Evolutionary conservation across 2,329 filamentous ascomycete species (phyloP), one percentile per base, ranked within the genome.

Genomic region (Dissoconium aciculare): DNA sequence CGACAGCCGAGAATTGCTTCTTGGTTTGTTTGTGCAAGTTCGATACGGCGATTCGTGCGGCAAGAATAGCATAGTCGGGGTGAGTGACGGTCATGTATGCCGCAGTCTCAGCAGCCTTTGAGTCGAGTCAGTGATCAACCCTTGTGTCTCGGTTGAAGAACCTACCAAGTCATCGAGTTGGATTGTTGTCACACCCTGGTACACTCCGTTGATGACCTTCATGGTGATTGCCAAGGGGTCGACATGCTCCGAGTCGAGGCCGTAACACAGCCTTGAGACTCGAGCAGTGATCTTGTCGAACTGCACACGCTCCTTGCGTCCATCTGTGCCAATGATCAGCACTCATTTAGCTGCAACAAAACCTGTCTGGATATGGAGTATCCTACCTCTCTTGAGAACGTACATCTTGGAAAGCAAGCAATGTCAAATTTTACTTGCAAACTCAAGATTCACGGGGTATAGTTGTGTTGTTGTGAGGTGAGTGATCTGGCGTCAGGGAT

Each of bases 1-100:
- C 71, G 37, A 98, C 89, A 29, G 82, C 68, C n/a, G 89, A 95
- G 67, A 91, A 98, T 57, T 95, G 87, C 70, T 98, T 98, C 73
- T 95, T 95, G 43, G 89, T 98, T 70, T 98, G 89, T 66, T 98
- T 98, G 76, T 98, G 89, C 37, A 98, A 78, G 66, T 98, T 98
- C 53, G 89, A 98, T 33, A 98, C 89, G 47, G 89, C 89, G 54
- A 98, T 95, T 63, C 89, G 85, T 44, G 89, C 89, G 43, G 89
- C 89, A 36, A 98, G 83, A 55, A 95, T 91, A 56, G 89, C 89
- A 58, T 98, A 98, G 64, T 98, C 89, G 51, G 89, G 89, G 59
- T 98, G 89, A 40, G 87, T 98, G 48, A 94, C 87, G 38, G 89
- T 98, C 89, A 98, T 98, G 67, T 98, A 98, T 35, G 89, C 89